Conservation (phyloP, 306 rosid species). For the Calophaca sinica region DNA sequence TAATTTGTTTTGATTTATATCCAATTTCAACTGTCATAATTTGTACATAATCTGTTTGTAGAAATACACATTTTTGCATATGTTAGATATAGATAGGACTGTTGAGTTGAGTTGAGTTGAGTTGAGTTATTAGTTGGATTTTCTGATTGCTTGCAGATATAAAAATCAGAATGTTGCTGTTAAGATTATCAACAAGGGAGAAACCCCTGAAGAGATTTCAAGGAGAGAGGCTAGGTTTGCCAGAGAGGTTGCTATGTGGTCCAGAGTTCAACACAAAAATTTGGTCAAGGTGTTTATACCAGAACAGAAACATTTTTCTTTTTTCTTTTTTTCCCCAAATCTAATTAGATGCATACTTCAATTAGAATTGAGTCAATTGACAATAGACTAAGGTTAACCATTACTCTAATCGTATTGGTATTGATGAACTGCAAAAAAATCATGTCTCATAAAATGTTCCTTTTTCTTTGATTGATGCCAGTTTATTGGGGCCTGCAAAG, state of each 20-base stretch:
- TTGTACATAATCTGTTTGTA: slow-evolving; percentile 19
- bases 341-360: slow-evolving; percentile 18
- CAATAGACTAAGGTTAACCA: slow-evolving; percentile 11
- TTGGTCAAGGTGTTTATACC: slow-evolving; percentile 71
- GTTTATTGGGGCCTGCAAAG: slow-evolving; percentile 98
- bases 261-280: slow-evolving; percentile 92
- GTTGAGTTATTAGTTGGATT: slow-evolving; percentile 33
- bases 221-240: slow-evolving; percentile 78
- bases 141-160: slow-evolving; percentile 54
- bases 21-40: background rate
- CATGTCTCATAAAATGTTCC: slow-evolving; percentile 40
- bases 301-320: background rate
- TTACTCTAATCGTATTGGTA: slow-evolving; percentile 22
- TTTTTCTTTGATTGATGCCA: slow-evolving; percentile 51
- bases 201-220: slow-evolving; percentile 59
- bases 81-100: background rate
- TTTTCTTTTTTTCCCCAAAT: background rate
- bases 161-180: slow-evolving; percentile 59
- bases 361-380: slow-evolving; percentile 12
- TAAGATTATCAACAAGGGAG: slow-evolving; percentile 59
- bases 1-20: slow-evolving; percentile 34
- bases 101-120: slow-evolving; percentile 3
- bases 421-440: slow-evolving; percentile 11
- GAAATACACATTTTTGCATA: slow-evolving; percentile 10
- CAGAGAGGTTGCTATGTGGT: slow-evolving; percentile 87